Percentiles rank a stretch among this genome's conserved stretches.
These are phyloP conservation scores for Casuarina glauca DNA, from an alignment of 306 rosid genomes.

Conservation along the genomic window DNA sequence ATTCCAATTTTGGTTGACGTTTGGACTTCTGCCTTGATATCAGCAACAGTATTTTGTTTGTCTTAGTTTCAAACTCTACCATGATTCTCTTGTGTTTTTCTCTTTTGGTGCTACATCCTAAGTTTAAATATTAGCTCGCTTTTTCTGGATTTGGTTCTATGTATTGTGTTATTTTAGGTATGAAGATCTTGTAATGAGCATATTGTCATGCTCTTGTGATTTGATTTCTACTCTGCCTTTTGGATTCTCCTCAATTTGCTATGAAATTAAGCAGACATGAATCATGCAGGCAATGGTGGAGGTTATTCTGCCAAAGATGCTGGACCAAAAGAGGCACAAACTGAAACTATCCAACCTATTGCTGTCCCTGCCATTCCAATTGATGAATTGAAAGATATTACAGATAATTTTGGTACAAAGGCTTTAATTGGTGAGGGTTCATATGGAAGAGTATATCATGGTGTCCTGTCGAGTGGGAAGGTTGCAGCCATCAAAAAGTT, in stretches of 20 bases:
- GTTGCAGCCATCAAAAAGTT: conserved; percentile 72
- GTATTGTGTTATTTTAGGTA: background rate
- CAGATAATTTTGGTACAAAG: conserved; percentile 69
- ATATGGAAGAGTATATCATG: conserved; percentile 72
- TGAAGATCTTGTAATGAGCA: background rate
- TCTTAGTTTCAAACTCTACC: background rate
- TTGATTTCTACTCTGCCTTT: conserved; percentile 6
- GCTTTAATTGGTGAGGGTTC: conserved; percentile 80
- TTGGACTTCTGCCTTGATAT: background rate
- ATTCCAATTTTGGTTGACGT: background rate
- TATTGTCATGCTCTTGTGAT: background rate
- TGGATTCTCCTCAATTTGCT: conserved; percentile 18
- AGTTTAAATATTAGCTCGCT: background rate
- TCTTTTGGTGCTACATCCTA: background rate
- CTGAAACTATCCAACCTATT: conserved; percentile 56
- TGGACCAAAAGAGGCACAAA: conserved; percentile 29
- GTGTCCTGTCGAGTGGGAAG: conserved; percentile 49
- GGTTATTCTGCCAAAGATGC: conserved; percentile 45
- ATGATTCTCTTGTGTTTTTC: background rate
- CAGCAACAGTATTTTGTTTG: background rate
- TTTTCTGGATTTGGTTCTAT: background rate
- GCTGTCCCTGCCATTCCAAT: conserved; percentile 61
- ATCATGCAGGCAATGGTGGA: conserved; percentile 41
- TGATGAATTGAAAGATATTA: conserved; percentile 64
- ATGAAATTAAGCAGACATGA: conserved; percentile 6